Percentiles rank a stretch among this genome's conserved stretches.
These are phyloP conservation scores for Hirsutella thompsonii DNA, from an alignment of 2,329 filamentous ascomycete species.

Conservation along the genomic window DNA sequence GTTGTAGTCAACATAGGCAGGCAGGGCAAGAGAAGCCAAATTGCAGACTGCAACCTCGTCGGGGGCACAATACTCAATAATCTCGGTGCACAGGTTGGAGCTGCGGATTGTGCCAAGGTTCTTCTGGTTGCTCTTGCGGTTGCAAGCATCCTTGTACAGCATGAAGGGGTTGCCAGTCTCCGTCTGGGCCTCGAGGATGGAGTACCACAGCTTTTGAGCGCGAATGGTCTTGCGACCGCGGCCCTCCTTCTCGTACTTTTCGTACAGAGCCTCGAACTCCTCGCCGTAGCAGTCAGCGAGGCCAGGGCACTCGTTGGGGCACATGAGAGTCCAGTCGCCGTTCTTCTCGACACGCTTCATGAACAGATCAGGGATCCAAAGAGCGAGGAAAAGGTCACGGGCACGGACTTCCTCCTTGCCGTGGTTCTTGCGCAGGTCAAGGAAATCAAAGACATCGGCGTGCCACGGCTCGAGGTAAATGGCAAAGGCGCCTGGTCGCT, in stretches of 20 bases:
- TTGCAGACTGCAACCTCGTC: constrained; percentile 99
- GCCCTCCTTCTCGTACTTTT: constrained; percentile 80
- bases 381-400: constrained; percentile 90
- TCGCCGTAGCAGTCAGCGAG: constrained; percentile 95
- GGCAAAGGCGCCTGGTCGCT: constrained; percentile 94
- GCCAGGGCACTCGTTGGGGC: constrained; percentile 89
- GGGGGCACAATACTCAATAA: constrained; percentile 91
- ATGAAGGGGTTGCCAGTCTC: constrained; percentile 99
- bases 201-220: constrained; percentile 99
- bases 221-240: constrained; percentile 84
- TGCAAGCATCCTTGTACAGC: constrained; percentile 98
- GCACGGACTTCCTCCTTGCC: constrained; percentile 97
- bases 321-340: constrained; percentile 94
- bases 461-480: constrained; percentile 99
- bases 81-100: constrained; percentile 98
- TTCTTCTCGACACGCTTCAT: constrained; percentile 99
- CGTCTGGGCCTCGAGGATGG: constrained; percentile 93
- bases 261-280: constrained; percentile 90
- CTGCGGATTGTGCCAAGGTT: constrained; percentile 96
- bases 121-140: constrained; percentile 99
- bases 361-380: constrained; percentile 98
- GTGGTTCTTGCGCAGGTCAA: constrained; percentile 98
- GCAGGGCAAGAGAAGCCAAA: constrained; percentile 84
- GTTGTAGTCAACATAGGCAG: constrained; percentile 78
- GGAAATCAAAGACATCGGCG: constrained; percentile 91